Evolutionary conservation across 1,139 yeast genomes (phyloP).

Genomic region (Casaregolazyma suthepensis): DNA sequence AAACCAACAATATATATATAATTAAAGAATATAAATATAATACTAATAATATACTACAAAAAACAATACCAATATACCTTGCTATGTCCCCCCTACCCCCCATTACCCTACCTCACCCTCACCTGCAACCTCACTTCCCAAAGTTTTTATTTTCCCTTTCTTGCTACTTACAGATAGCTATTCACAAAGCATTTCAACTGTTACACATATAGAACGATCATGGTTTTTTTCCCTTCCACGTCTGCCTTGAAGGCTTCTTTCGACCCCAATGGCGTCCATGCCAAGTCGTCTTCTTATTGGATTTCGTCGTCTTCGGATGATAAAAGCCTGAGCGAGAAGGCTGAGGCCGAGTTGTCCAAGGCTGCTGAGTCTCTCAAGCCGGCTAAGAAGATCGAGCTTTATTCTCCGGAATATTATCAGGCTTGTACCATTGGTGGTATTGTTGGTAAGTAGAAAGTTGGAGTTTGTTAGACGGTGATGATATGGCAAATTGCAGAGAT

Average conservation of each 20-base stretch:
- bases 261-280: slow-evolving; percentile 32
- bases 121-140: not conserved
- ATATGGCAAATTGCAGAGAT: not conserved
- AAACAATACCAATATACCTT: no score
- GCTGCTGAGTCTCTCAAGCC: slow-evolving; percentile 30
- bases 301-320: slow-evolving; percentile 31
- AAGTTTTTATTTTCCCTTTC: not conserved
- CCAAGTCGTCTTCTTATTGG: slow-evolving; percentile 26
- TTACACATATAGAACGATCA: slow-evolving; percentile 14
- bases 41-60: no score
- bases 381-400: slow-evolving; percentile 42
- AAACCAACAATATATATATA: not conserved
- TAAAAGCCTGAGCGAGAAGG: slow-evolving; percentile 25
- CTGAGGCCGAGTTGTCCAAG: slow-evolving; percentile 32
- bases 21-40: no score
- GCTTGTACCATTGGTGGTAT: slow-evolving; percentile 89
- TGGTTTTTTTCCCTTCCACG: slow-evolving; percentile 37
- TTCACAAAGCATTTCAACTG: slow-evolving; percentile 6
- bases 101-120: not conserved
- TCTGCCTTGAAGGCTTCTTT: slow-evolving; percentile 35
- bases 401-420: slow-evolving; percentile 65
- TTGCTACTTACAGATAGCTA: slow-evolving; percentile 8
- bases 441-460: slow-evolving; percentile 31
- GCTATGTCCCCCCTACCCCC: not conserved
- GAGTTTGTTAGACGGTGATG: not conserved